These are phyloP conservation scores for Paramecium caudatum DNA, from an alignment of 73 alveolate species.

Conservation along the genomic window DNA sequence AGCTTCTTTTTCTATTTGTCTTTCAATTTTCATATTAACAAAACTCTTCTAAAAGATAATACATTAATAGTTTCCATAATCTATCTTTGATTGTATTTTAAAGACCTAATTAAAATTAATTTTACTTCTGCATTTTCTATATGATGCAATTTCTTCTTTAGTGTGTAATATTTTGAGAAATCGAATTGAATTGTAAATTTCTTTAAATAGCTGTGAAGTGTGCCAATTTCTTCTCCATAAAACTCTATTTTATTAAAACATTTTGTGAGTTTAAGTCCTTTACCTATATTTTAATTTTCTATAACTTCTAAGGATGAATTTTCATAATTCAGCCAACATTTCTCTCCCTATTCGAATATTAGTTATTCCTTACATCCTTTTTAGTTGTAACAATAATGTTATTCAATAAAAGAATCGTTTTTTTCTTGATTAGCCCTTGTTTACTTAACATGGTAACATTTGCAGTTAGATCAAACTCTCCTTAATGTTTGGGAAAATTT, in stretches of 20 bases:
- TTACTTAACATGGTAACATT: neutral
- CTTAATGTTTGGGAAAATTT: neutral
- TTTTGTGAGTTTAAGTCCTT: neutral
- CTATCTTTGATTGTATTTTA: neutral
- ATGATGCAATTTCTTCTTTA: neutral
- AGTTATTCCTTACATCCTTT: neutral
- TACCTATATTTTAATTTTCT: neutral
- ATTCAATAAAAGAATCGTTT: neutral
- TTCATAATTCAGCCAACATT: constrained; percentile 8
- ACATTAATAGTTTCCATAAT: neutral
- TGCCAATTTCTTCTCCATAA: neutral
- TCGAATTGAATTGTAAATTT: constrained; percentile 1
- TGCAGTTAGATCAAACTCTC: neutral
- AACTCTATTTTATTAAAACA: neutral
- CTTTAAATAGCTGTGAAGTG: neutral
- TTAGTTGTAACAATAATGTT: neutral
- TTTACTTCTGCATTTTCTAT: no score
- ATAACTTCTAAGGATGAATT: neutral
- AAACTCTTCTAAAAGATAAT: neutral
- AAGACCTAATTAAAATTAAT: neutral
- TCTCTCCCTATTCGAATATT: neutral
- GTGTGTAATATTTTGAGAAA: neutral
- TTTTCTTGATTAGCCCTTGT: neutral
- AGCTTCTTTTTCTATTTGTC: neutral
- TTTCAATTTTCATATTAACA: neutral